A percentile compares a stretch with the other conserved stretches of the same genome.
phyloP scores from a whole-genome alignment of 345 rosid species.

The Eucalyptus marginata region DNA sequence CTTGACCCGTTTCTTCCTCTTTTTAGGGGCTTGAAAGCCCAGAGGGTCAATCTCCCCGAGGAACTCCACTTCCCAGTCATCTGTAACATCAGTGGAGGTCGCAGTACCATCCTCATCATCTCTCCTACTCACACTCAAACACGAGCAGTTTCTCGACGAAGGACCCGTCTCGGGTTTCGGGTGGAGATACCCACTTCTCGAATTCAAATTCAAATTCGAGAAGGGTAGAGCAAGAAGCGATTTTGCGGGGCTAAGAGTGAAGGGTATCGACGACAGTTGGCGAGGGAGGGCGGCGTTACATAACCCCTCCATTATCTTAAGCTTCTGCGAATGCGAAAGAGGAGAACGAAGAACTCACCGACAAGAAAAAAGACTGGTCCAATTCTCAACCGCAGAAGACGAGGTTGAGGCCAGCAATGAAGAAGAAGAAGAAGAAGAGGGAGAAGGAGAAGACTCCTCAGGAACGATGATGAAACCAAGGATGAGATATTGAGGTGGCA shows the following conservation, averaged over 20 bases:
- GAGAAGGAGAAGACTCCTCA: neutral
- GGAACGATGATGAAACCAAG: neutral
- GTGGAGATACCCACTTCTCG: slow-evolving; percentile 2
- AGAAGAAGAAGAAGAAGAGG: neutral
- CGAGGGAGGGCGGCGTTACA: slow-evolving; percentile 13
- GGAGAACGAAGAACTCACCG: neutral
- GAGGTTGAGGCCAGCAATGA: neutral
- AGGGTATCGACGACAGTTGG: slow-evolving; percentile 15
- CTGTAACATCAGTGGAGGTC: neutral
- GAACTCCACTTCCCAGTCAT: slow-evolving; percentile 67
- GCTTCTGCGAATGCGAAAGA: neutral
- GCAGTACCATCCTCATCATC: neutral
- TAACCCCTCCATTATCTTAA: slow-evolving; percentile 23
- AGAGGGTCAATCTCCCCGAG: slow-evolving; percentile 65
- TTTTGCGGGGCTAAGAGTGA: slow-evolving; percentile 5
- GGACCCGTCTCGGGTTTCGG: slow-evolving; percentile 1
- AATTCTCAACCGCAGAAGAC: neutral
- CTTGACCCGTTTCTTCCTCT: slow-evolving; percentile 34
- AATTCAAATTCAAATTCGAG: neutral
- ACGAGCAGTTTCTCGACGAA: neutral
- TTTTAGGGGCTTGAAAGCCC: slow-evolving; percentile 46
- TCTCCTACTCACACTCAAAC: neutral
- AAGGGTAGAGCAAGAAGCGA: slow-evolving; percentile 3
- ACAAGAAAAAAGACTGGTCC: neutral
- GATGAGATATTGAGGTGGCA: neutral